Base-by-base conservation (phyloP, 768 basidiomycete species). In the Rhodotorula graminis region DNA sequence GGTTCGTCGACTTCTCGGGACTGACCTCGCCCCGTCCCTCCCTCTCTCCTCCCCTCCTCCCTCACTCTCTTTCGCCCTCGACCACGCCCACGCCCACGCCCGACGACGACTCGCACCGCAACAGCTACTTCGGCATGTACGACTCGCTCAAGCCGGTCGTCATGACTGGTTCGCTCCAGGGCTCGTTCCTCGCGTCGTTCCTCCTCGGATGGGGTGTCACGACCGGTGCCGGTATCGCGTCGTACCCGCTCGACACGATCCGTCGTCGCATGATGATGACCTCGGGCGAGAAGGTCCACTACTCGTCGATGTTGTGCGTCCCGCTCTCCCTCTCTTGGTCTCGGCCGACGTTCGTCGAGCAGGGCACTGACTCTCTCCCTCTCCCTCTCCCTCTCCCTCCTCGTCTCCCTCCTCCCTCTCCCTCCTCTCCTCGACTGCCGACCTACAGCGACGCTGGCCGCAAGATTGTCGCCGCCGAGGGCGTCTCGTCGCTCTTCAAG, bases 181-280 rank as follows among this genome's bases (percentile, higher is more conserved):
- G 96, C 72, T 93, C 91, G 66, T 79, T 79, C 91, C 82, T 95
- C 67, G 96, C 93, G 75, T 98, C 96, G 64, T 99, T 98, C 88
- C 81, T 74, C 61, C 66, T 71, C 69, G 65, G 63, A 21, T 72
- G 64, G 74, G 92, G 90, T 88, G 95, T 98, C 81, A 99, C 96
- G 80, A 93, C 92, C 80, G 93, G 92, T 89, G 93, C 95, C 83
- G 95, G 95, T 88, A 90, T 98, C 84, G 94, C 94, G 82, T 97
- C 96, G 25, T 79, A 83, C 78, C 78, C 79, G 31, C 79, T 78
- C 21, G 81, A 76, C 78, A 94, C 83, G 72, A 83, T 84, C 81
- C 81, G 95, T 89, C 94, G 96, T 89, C 93, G 96, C 79, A 99
- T 99, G 96, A 99, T 99, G 96, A 98, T 98, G 95, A 98, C 96